phyloP scores from a whole-genome alignment of 2,329 filamentous ascomycete species.

The Penicillium sp. region DNA sequence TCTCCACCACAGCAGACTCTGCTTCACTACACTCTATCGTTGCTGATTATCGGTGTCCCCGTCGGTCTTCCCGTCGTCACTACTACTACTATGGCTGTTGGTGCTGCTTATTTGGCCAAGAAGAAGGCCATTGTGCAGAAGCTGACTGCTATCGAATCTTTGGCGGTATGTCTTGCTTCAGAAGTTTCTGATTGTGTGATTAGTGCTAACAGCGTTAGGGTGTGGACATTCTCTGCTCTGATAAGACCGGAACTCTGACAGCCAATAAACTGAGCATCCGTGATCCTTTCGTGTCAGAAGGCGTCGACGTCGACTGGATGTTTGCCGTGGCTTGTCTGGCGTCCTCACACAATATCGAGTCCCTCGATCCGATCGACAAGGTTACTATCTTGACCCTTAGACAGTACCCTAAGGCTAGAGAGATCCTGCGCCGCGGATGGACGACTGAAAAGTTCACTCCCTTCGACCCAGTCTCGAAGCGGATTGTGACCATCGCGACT shows the following conservation, averaged over 20 bases:
- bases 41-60: slow-evolving; percentile 76
- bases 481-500: slow-evolving; percentile 68
- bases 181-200: not conserved
- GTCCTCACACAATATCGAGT: slow-evolving; percentile 75
- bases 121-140: slow-evolving; percentile 79
- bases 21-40: slow-evolving; percentile 66
- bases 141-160: slow-evolving; percentile 73
- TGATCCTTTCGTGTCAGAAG: slow-evolving; percentile 73
- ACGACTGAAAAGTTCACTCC: slow-evolving; percentile 70
- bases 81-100: slow-evolving; percentile 73
- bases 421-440: slow-evolving; percentile 72
- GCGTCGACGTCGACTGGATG: slow-evolving; percentile 78
- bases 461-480: slow-evolving; percentile 75
- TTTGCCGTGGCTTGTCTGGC: slow-evolving; percentile 75
- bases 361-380: slow-evolving; percentile 76
- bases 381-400: slow-evolving; percentile 73
- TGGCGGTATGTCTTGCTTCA: slow-evolving; percentile 52
- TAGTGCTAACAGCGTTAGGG: slow-evolving; percentile 38
- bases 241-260: slow-evolving; percentile 75
- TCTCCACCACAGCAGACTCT: slow-evolving; percentile 59
- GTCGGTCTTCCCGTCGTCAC: slow-evolving; percentile 78
- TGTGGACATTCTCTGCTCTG: slow-evolving; percentile 76
- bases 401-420: slow-evolving; percentile 70
- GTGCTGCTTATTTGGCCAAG: slow-evolving; percentile 72
- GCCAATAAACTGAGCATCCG: slow-evolving; percentile 67